Base-by-base conservation (phyloP, 2,329 filamentous ascomycete species). In the Botrytis sinoallii region DNA sequence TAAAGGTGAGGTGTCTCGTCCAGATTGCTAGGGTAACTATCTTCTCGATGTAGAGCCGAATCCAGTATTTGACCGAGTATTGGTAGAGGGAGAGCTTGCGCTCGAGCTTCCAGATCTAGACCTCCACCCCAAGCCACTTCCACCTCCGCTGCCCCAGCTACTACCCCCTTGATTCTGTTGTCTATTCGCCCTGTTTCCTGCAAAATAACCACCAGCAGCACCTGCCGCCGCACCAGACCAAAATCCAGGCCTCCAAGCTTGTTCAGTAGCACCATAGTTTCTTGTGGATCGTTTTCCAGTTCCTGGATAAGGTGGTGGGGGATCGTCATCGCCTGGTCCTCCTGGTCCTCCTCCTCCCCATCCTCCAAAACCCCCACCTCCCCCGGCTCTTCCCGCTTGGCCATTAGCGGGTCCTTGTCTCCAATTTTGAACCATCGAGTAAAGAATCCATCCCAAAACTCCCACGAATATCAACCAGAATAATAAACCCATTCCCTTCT, bases 231-330 rank as follows among this genome's bases (percentile, higher is more conserved):
- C n/a, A 88, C 83, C 32, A 29, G 85, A 88, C 92, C 92, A 94
- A 82, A 94, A 94, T 1, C 92, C 92, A 8, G 92, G 92, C 68
- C 86, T 86, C 91, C 91, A 94, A 1, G 85, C 85, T 75, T 88
- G 82, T 74, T 83, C 80, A 35, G 74, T 72, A 52, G 63, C 46
- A 20, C 72, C 70, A 73, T 75, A 78, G 29, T 72, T 72, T 71
- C 78, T 80, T 46, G 78, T 74, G 9, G 76, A 75, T 67, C 76
- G 76, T 32, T 70, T 65, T 35, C 48, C 55, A 40, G 63, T 79
- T 35, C 79, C 77, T 16, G 79, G 76, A 70, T 81, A 81, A 22
- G 81, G 80, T 68, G 80, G 80, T 20, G 80, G 80, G 18, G 79
- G 78, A 57, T 80, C 79, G 66, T 69, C 78, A 74, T 78, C 77